Base-by-base conservation (phyloP, 2,329 filamentous ascomycete species). In the Neofusicoccum ribis region DNA sequence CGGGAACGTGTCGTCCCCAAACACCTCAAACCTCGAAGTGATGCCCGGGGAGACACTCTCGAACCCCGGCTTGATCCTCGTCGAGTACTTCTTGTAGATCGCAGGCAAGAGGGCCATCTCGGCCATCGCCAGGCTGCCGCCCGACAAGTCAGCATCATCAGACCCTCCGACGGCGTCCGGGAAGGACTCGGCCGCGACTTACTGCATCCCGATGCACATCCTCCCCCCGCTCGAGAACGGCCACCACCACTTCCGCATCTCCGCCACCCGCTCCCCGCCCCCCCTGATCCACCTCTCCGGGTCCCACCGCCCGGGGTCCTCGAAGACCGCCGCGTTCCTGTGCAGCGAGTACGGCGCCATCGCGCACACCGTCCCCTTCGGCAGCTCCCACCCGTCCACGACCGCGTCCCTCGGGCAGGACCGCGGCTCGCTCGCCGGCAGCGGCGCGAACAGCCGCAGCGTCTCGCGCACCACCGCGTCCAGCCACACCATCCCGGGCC, bases 401-500 rank as follows among this genome's bases (percentile, higher is more conserved):
- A 43, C 39, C 23, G 9, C 27, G 6, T n/a, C 27, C 11, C 15
- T 27, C 36, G 36, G n/a, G 9, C 20, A 41, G 14, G 15, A 6
- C 5, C 84, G 77, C 6, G 84, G 84, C 60, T 86, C 79, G 0
- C 79, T 82, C 27, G 81, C 82, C 0, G 85, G 84, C 7, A 86
- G 74, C 0, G 84, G 83, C 11, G 83, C 78, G 51, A 83, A 82
- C 0, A 86, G 71, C 0, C 83, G 72, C 3, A 85, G 68, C 0
- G 82, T 82, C 69, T 86, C 84, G 51, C 82, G 83, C 67, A 85
- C 78, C 1, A 85, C 73, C 1, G 82, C 82, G 52, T 83, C 76
- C 0, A 85, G 71, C 65, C 81, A 85, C 0, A 73, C 71, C 15
- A 83, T 74, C 27, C 73, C 77, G 65, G 5, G 27, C 27, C 27